phyloP scores from a whole-genome alignment of 345 rosid species.

The Eucalyptus globulus region DNA sequence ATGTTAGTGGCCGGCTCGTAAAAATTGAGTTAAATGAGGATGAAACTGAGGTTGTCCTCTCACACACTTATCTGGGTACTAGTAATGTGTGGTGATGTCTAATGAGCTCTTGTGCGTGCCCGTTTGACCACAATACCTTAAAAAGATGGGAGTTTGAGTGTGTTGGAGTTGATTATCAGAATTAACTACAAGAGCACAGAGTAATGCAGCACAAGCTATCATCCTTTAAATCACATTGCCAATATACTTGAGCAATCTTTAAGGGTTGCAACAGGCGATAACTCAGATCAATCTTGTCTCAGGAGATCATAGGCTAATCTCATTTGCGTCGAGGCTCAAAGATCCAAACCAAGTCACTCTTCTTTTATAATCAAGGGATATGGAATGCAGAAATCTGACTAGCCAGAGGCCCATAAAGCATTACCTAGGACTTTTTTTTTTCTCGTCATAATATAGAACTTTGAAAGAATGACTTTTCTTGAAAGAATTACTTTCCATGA shows the following conservation, averaged over 20 bases:
- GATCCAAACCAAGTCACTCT: background rate
- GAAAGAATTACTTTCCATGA: background rate
- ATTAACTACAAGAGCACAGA: background rate
- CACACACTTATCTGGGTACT: background rate
- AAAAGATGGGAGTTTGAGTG: background rate
- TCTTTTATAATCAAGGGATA: background rate
- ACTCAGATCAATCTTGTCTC: background rate
- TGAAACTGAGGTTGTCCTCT: background rate
- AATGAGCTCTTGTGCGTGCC: background rate
- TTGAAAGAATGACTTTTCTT: background rate
- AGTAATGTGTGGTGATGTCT: background rate
- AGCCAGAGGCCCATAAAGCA: background rate
- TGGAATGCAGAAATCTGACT: background rate
- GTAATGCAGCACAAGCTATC: background rate
- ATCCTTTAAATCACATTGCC: background rate
- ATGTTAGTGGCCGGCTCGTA: background rate
- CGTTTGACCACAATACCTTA: background rate
- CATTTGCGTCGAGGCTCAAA: background rate
- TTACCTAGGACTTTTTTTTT: background rate
- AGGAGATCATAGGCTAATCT: background rate
- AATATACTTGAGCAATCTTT: background rate
- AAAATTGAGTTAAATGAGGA: background rate
- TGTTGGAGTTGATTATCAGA: background rate
- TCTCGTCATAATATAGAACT: background rate
- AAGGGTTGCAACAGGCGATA: background rate